phyloP scores from a whole-genome alignment of 2,329 filamentous ascomycete genomes.

The Didymella exigua region DNA sequence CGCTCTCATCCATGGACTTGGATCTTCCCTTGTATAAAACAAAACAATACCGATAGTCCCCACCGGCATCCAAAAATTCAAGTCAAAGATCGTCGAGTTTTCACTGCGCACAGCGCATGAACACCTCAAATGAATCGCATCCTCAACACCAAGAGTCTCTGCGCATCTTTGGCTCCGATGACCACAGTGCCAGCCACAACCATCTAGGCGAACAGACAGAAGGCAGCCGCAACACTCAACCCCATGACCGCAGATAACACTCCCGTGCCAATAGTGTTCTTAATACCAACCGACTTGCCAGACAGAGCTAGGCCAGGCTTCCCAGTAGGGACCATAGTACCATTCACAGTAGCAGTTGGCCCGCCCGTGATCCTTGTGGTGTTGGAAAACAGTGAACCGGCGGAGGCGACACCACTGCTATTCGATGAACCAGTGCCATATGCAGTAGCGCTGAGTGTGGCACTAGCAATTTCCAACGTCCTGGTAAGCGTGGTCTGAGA shows the following conservation, averaged over 20 bases:
- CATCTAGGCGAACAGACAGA: slow-evolving; percentile 6
- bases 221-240: not conserved
- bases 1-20: not conserved
- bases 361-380: not conserved
- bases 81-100: not conserved
- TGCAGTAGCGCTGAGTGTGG: not conserved
- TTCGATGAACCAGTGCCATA: not conserved
- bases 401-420: not conserved
- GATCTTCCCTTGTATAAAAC: not conserved
- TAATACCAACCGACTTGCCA: slow-evolving; percentile 4
- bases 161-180: not conserved
- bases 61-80: not conserved
- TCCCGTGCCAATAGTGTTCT: not conserved
- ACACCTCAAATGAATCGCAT: not conserved
- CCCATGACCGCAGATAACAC: not conserved
- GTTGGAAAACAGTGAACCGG: not conserved
- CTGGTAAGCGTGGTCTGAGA: not conserved
- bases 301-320: not conserved
- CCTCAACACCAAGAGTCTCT: not conserved
- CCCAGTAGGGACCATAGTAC: not conserved
- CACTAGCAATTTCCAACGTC: not conserved
- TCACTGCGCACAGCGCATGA: not conserved
- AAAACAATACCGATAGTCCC: not conserved
- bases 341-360: not conserved
- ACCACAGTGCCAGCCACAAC: not conserved